phyloP scores from a whole-genome alignment of 176 grass and related monocot species.

The Carex myosuroides region DNA sequence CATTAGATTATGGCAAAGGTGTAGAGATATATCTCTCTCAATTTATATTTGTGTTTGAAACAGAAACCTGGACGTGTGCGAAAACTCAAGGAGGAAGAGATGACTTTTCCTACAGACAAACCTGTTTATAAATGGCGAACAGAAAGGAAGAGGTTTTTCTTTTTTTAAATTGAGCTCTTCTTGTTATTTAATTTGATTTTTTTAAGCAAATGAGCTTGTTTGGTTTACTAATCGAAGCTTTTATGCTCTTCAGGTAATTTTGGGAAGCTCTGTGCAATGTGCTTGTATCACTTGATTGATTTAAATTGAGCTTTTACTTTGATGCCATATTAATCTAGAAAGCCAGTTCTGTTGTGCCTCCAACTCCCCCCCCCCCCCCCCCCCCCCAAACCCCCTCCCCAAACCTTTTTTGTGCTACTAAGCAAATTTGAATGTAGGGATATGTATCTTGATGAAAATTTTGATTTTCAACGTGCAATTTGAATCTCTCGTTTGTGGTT shows the following conservation, averaged over 20 bases:
- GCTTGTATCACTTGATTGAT: background rate
- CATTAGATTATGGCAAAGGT: background rate
- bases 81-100: slow-evolving; percentile 71
- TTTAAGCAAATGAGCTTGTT: background rate
- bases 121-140: slow-evolving; percentile 81
- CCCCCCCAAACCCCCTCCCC: background rate
- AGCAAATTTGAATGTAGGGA: background rate
- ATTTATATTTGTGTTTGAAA: slow-evolving; percentile 2
- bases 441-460: background rate
- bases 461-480: background rate
- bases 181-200: background rate
- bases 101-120: slow-evolving; percentile 30
- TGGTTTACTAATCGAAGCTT: background rate
- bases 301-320: background rate
- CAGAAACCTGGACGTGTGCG: slow-evolving; percentile 89
- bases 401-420: background rate
- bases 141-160: slow-evolving; percentile 51
- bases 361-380: too few species aligned
- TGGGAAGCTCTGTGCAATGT: background rate
- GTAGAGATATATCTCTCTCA: background rate
- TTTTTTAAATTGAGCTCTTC: background rate
- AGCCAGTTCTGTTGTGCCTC: background rate
- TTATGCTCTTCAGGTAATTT: slow-evolving; percentile 9
- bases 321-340: background rate
- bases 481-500: background rate